phyloP scores from a whole-genome alignment of 2,329 filamentous ascomycete genomes.

The Curvularia spicifera region DNA sequence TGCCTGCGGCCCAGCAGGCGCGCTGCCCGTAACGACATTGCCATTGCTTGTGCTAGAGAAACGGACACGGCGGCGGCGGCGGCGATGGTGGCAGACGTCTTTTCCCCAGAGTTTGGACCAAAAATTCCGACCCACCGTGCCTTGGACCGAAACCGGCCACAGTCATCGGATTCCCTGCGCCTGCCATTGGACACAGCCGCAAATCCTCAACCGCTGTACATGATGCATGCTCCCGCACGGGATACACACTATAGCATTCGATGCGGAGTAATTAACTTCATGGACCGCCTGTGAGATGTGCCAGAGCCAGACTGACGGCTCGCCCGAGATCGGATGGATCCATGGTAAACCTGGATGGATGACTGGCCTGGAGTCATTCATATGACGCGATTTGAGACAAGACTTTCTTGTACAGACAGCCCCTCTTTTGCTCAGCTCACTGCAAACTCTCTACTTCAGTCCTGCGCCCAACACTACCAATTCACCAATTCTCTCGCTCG shows the following conservation, averaged over 20 bases:
- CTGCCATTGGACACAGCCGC: conserved; percentile 35
- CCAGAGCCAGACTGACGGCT: conserved; percentile 12
- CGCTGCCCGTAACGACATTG: conserved; percentile 47
- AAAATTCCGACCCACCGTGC: conserved; percentile 31
- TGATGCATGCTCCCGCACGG: conserved; percentile 24
- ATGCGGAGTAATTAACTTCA: not conserved
- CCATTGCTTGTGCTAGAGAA: conserved; percentile 38
- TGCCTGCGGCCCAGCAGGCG: conserved; percentile 42
- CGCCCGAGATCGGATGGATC: conserved; percentile 34
- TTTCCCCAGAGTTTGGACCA: conserved; percentile 26
- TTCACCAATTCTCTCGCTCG: conserved; percentile 5
- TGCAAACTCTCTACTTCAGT: conserved; percentile 5
- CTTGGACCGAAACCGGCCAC: conserved; percentile 27
- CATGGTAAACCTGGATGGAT: conserved; percentile 6
- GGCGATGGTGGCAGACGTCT: conserved; percentile 28
- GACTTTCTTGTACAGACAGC: conserved; percentile 21
- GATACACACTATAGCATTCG: conserved; percentile 10
- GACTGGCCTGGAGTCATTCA: conserved; percentile 35
- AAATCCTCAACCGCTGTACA: conserved; percentile 31
- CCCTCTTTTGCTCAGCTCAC: conserved; percentile 13
- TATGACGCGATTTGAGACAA: conserved; percentile 34
- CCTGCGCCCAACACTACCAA: conserved; percentile 2
- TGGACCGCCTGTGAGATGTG: conserved; percentile 3
- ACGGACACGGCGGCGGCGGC: conserved; percentile 33
- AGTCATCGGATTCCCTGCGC: conserved; percentile 38